phyloP scores from a whole-genome alignment of 2,329 filamentous ascomycete genomes.

The Aureobasidium lini region DNA sequence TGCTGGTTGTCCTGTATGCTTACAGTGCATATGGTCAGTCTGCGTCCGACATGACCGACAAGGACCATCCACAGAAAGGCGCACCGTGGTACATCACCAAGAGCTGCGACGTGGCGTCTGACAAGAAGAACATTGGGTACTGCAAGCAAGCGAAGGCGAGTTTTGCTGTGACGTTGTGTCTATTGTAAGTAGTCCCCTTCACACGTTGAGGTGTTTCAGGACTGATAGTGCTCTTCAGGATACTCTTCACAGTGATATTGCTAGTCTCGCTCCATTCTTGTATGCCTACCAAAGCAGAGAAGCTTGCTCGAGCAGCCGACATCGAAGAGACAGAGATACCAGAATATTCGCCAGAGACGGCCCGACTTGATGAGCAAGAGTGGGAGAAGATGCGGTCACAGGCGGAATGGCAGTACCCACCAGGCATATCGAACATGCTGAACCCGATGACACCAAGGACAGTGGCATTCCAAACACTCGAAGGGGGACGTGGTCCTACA shows the following conservation, averaged over 20 bases:
- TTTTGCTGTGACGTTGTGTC: slow-evolving; percentile 57
- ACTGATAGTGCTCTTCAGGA: slow-evolving; percentile 32
- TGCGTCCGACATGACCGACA: slow-evolving; percentile 64
- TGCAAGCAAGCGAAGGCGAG: slow-evolving; percentile 62
- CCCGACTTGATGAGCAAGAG: slow-evolving; percentile 37
- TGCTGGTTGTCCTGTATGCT: slow-evolving; percentile 55
- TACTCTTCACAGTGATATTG: slow-evolving; percentile 54
- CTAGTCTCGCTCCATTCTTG: slow-evolving; percentile 51
- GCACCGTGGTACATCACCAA: slow-evolving; percentile 70
- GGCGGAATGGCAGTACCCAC: slow-evolving; percentile 28
- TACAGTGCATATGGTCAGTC: slow-evolving; percentile 64
- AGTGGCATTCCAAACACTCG: slow-evolving; percentile 58
- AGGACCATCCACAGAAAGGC: slow-evolving; percentile 51
- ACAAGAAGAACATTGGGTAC: slow-evolving; percentile 38
- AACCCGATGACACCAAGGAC: slow-evolving; percentile 55
- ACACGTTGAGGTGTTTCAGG: not conserved
- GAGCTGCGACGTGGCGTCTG: slow-evolving; percentile 53
- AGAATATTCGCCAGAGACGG: slow-evolving; percentile 21
- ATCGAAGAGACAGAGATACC: slow-evolving; percentile 21
- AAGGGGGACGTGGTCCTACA: slow-evolving; percentile 23
- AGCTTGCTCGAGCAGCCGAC: slow-evolving; percentile 22
- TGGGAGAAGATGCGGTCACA: slow-evolving; percentile 50
- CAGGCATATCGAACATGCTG: slow-evolving; percentile 35
- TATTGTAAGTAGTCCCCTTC: slow-evolving; percentile 52
- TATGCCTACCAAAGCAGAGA: slow-evolving; percentile 35